phyloP scores from a whole-genome alignment of 768 basidiomycete species.

The Boletus sp. region DNA sequence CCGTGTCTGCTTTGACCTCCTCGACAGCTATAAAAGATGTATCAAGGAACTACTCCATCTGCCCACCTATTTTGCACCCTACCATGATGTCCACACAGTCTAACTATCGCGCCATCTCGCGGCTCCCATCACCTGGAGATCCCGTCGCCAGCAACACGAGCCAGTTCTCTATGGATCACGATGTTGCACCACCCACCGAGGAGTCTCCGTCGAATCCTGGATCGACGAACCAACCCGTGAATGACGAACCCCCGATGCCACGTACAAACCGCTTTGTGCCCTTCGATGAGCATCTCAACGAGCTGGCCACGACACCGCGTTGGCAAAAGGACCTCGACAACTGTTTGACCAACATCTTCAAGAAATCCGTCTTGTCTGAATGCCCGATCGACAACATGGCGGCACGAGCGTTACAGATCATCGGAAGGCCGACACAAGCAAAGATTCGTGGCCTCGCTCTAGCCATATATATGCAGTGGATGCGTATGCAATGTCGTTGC shows the following conservation, averaged over 20 bases:
- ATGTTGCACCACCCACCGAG: neutral
- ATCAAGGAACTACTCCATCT: neutral
- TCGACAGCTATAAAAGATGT: conserved; percentile 6
- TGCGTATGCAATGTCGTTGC: conserved; percentile 10
- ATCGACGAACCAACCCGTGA: neutral
- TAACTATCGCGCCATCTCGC: neutral
- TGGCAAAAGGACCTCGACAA: conserved; percentile 17
- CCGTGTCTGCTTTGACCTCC: conserved; percentile 3
- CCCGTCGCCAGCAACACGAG: neutral
- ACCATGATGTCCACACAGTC: neutral
- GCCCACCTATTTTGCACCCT: neutral
- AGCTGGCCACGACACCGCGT: neutral
- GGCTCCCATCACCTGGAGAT: neutral
- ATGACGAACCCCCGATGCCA: neutral
- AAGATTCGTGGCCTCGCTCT: conserved; percentile 12
- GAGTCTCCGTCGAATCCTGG: neutral
- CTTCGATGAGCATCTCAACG: conserved; percentile 6
- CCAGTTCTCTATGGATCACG: neutral
- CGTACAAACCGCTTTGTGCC: conserved; percentile 6
- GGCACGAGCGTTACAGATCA: conserved; percentile 6
- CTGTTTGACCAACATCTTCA: conserved; percentile 14
- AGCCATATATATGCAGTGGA: conserved; percentile 14
- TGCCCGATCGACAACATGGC: conserved; percentile 8
- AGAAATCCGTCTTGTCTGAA: conserved; percentile 2
- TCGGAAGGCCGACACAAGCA: conserved; percentile 8